These are phyloP conservation scores for Isatis lusitanica DNA, from an alignment of 441 rosid species.

Conservation along the genomic window DNA sequence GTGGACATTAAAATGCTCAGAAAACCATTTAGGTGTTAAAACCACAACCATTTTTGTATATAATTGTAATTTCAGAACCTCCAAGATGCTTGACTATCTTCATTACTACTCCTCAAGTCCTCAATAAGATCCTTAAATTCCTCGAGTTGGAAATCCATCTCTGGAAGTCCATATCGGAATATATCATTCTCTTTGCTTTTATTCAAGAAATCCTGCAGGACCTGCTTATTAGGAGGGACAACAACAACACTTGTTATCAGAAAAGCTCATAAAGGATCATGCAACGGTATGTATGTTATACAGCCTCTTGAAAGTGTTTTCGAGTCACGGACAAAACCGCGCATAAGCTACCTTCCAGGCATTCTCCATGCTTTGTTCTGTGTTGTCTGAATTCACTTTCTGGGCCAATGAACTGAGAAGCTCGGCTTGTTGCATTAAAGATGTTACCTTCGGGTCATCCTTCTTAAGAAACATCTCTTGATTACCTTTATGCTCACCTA, in stretches of 20 bases:
- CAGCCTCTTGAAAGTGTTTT: slow-evolving; percentile 3
- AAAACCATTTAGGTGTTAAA: not conserved
- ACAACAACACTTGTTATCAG: not conserved
- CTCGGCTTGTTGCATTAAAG: slow-evolving; percentile 91
- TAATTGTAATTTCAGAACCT: slow-evolving; percentile 44
- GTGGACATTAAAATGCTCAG: not conserved
- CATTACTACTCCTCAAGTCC: slow-evolving; percentile 62
- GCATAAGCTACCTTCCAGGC: slow-evolving; percentile 80
- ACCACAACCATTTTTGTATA: not conserved
- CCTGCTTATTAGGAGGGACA: slow-evolving; percentile 45
- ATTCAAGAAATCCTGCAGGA: slow-evolving; percentile 78
- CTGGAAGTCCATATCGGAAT: slow-evolving; percentile 49
- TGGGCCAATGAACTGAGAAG: slow-evolving; percentile 80
- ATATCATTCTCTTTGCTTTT: slow-evolving; percentile 64
- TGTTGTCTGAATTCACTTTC: slow-evolving; percentile 71
- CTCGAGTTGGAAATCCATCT: slow-evolving; percentile 70
- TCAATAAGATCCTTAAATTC: slow-evolving; percentile 76
- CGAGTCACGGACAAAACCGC: not conserved
- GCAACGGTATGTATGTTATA: not conserved
- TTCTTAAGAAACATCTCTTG: slow-evolving; percentile 73
- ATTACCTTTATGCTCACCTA: slow-evolving; percentile 52
- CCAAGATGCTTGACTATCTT: slow-evolving; percentile 73
- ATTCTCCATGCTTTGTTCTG: slow-evolving; percentile 90
- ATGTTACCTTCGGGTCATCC: slow-evolving; percentile 83
- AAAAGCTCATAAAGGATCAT: not conserved